Evolutionary conservation across 1,284 basidiomycete genomes (phyloP).

Genomic region (Paramarasmius palmivorus): DNA sequence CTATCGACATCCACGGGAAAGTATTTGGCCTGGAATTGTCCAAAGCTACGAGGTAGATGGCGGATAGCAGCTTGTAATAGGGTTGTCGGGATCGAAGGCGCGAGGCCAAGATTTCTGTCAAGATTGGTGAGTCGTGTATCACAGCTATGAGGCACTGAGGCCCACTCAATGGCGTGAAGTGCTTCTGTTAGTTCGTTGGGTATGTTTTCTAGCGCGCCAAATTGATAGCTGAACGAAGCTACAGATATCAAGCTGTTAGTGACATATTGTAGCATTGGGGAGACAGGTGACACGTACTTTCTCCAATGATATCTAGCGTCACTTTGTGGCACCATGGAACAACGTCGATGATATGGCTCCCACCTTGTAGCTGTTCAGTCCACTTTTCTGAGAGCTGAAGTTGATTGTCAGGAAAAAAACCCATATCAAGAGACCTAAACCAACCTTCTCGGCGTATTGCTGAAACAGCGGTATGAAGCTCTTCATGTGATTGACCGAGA

Average conservation of each 20-base stretch:
- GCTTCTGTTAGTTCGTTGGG: neutral
- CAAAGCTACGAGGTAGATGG: neutral
- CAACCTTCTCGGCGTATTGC: too few species aligned
- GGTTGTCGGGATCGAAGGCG: neutral
- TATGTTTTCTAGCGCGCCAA: conserved; percentile 4
- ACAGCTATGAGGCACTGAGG: neutral
- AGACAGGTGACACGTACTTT: conserved; percentile 6
- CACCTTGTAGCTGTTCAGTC: neutral
- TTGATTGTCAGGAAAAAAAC: too few species aligned
- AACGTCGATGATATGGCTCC: neutral
- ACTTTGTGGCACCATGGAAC: neutral
- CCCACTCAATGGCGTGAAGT: neutral
- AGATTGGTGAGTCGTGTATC: neutral
- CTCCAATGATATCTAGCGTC: conserved; percentile 4
- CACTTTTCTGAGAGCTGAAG: conserved; percentile 2
- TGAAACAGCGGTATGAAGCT: too few species aligned
- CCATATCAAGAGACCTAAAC: too few species aligned
- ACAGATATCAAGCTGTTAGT: too few species aligned
- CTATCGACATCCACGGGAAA: neutral
- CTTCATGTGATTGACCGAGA: too few species aligned
- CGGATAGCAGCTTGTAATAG: neutral
- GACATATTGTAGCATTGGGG: too few species aligned
- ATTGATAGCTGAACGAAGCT: neutral
- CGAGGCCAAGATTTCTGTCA: neutral
- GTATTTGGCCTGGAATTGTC: neutral